Base-by-base conservation (phyloP, 257 asterid genomes). In the Ophiorrhiza pumila region DNA sequence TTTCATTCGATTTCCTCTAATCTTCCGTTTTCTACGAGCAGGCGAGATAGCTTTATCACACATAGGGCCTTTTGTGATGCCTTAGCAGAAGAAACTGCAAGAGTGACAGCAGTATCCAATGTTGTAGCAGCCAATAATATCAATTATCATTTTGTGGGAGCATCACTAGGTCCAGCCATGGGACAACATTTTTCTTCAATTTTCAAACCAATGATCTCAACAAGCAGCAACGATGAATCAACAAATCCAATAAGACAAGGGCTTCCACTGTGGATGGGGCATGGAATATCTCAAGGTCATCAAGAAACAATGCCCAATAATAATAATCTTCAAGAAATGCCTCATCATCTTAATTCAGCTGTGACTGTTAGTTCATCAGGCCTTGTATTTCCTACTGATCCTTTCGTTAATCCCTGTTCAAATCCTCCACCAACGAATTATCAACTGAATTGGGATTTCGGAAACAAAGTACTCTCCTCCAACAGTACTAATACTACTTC, bases 11-110 rank as follows among this genome's bases (percentile, higher is more conserved):
- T 72, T 20, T 35, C 53, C 15, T 50, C 69, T 46, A 45, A 72
- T 60, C 22, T 59, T 2, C n/a, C n/a, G 61, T 22, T 31, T 75
- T 47, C 62, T 46, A 70, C 67, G 72, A 22, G 43, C 79, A 93
- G 98, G 91, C 77, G 96, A 72, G 98, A 93, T 61, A 93, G 98
- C 85, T 93, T 93, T 85, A 88, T 89, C 81, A 93, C 97, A 34
- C 98, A 93, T 72, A 85, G 98, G 66, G 98, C 98, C 10, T 93
- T 93, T 74, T 93, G 98, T 69, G 98, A 93, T 35, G 98, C 97
- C 74, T 73, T 93, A 70, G 96, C 96, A 0, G 96, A 89, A 79
- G 98, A 93, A 79, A 91, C 97, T 1, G 97, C 97, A 31, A 83
- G 96, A 82, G 71, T 90, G 63, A 83, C 89, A 32, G 93, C 96